Base-by-base conservation (phyloP, 106 monocot species). In the Posidonia australis region DNA sequence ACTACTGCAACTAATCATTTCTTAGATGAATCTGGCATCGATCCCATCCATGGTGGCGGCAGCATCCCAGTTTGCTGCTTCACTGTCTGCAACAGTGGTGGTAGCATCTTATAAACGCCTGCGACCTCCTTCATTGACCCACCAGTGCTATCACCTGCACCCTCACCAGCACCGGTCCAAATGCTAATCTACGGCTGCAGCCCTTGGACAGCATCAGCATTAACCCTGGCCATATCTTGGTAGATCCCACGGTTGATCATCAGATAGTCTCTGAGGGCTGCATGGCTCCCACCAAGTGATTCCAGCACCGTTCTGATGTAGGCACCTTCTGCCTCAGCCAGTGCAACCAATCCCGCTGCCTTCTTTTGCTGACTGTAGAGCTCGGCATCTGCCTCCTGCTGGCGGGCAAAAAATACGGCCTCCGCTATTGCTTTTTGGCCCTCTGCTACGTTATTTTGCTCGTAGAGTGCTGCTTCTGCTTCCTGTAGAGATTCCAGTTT, bases 11-110 rank as follows among this genome's bases (percentile, higher is more conserved):
- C n/a, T n/a, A n/a, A 51, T 51, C 19, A 16, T 51, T 51, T 51
- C 49, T 18, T 20, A 18, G 0, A 51, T 16, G 19, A 16, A 18
- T 19, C 19, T 6, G 19, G 16, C 58, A 86, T 59, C 0, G 70
- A 61, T 13, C 85, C 89, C 80, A 86, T 70, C 90, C 90, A 90
- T 0, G 90, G 69, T 0, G 85, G 85, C 12, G 85, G 90, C 59
- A 78, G 9, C 85, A 90, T 90, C 53, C 85, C 82, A 0, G 82
- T 85, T 68, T 89, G 89, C 59, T 89, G 85, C 17, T 85, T 77
- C 67, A 89, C 89, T 0, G 89, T 85, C 56, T 77, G 46, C 36
- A 89, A 64, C 77, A 89, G 52, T 10, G 89, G 85, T 32, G 89
- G 85, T 45, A 89, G 64, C 89, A 85, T 86, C 42, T 70, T 62